Conservation (phyloP, 768 basidiomycete genomes). For the Boletus rubropictus region DNA sequence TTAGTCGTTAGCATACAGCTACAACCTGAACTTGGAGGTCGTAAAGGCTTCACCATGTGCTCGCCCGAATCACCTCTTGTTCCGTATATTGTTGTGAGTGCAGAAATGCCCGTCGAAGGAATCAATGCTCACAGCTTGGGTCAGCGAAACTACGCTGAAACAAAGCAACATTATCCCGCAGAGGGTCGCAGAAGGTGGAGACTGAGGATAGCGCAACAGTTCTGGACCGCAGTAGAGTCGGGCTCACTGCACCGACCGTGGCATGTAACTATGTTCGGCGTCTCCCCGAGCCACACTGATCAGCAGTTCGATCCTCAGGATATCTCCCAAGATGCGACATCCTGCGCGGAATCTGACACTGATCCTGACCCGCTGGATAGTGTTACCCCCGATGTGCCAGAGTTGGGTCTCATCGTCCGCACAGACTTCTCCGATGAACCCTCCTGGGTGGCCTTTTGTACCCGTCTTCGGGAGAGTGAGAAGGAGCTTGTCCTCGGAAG, state of each 20-base stretch:
- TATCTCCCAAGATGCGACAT: slow-evolving; percentile 10
- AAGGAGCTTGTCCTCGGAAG: slow-evolving; percentile 41
- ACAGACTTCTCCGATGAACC: slow-evolving; percentile 66
- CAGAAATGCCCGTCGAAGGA: background rate
- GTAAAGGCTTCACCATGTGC: slow-evolving; percentile 10
- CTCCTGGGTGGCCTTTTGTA: slow-evolving; percentile 55
- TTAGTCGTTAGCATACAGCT: background rate
- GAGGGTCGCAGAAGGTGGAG: slow-evolving; percentile 56
- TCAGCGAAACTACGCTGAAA: slow-evolving; percentile 38
- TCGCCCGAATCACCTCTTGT: slow-evolving; percentile 10
- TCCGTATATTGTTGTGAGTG: slow-evolving; percentile 20
- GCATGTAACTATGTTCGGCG: slow-evolving; percentile 2
- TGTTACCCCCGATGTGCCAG: slow-evolving; percentile 39
- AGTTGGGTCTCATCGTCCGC: slow-evolving; percentile 61
- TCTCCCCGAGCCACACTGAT: background rate
- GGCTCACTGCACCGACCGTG: slow-evolving; percentile 8
- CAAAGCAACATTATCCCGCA: slow-evolving; percentile 41
- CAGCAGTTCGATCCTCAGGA: slow-evolving; percentile 10
- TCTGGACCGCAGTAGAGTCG: slow-evolving; percentile 34
- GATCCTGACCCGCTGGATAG: slow-evolving; percentile 56
- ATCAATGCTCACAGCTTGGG: slow-evolving; percentile 4
- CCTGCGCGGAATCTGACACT: slow-evolving; percentile 20
- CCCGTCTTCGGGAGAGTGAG: slow-evolving; percentile 49
- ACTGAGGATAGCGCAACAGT: slow-evolving; percentile 47
- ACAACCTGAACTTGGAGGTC: background rate